Evolutionary conservation across 2,329 filamentous ascomycete genomes (phyloP), one percentile per base, ranked within the genome.

Genomic region (Botrytis aclada): DNA sequence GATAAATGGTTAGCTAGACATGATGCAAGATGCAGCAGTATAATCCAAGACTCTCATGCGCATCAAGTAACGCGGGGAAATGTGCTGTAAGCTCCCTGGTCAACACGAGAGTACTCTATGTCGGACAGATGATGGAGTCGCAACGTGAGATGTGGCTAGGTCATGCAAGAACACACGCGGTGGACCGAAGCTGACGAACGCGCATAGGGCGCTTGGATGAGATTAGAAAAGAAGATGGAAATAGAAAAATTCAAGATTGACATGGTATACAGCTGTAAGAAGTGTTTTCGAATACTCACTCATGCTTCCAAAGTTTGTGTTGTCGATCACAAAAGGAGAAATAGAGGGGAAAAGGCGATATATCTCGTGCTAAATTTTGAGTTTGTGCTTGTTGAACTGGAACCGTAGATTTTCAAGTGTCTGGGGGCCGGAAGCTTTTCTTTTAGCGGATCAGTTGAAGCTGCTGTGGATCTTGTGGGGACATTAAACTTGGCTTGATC

Each of bases 71-170:
- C 51, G 70, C 47, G 61, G 41, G 70, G 43, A 72, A 69, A 72
- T 69, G 70, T 69, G 70, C 63, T 69, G 70, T 62, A 51, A 61
- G 47, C 41, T 51, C 70, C 65, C 70, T 69, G 54, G 54, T 69
- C 25, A 69, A 69, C 56, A 37, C 39, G 41, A 56, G 41, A 58
- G 41, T 61, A 32, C 51, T 72, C 34, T 69, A 45, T 43, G 63
- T 69, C 63, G 51, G 70, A 72, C 70, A 69, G 70, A 72, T 69
- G 54, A 69, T 69, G 41, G 70, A 47, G 41, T 69, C 54, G 70
- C 63, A 72, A 72, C 63, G 70, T 72, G 70, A 67, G 63, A 72
- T 69, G 54, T 60, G 63, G 63, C 60, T 56, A 69, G 63, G 54
- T 54, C 70, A 72, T 67, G 63, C 70, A 69, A 56, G 70, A 58